These are phyloP conservation scores for Penicillium pulvis DNA, from an alignment of 495 filamentous ascomycete species.

Conservation along the genomic window DNA sequence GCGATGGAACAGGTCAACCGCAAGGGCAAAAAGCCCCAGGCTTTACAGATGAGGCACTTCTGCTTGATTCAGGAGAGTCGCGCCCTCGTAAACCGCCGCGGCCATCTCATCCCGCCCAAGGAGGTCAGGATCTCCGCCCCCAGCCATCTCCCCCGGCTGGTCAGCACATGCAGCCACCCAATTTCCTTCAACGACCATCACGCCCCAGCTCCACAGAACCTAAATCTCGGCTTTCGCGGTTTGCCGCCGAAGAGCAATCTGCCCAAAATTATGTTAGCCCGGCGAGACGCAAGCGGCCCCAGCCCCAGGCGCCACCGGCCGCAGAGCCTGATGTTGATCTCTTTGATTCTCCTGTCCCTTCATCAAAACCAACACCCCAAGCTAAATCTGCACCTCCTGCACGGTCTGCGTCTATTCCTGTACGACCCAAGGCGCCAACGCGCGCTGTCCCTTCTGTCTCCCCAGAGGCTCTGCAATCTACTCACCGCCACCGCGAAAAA, in stretches of 20 bases:
- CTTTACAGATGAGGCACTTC: constrained; percentile 85
- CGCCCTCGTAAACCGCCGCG: constrained; percentile 38
- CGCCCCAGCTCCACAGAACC: constrained; percentile 50
- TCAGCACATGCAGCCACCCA: constrained; percentile 30
- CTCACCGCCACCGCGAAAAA: constrained; percentile 71
- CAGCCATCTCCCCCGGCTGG: constrained; percentile 45
- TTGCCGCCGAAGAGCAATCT: constrained; percentile 77
- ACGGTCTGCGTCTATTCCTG: constrained; percentile 37
- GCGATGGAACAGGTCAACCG: constrained; percentile 21
- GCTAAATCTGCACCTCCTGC: constrained; percentile 31
- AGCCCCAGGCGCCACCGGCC: constrained; percentile 35
- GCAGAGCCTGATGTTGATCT: constrained; percentile 58
- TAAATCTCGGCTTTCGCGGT: constrained; percentile 63
- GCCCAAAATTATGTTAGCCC: constrained; percentile 88
- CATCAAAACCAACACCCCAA: constrained; percentile 33
- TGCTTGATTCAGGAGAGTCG: constrained; percentile 71
- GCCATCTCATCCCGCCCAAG: constrained; percentile 24
- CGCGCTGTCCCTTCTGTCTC: constrained; percentile 71
- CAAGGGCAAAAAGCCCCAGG: constrained; percentile 26
- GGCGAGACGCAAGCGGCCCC: constrained; percentile 72
- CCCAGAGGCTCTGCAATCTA: constrained; percentile 65
- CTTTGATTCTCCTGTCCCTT: constrained; percentile 50
- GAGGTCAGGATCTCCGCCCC: constrained; percentile 36
- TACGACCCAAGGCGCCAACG: constrained; percentile 53
- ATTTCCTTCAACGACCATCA: constrained; percentile 45